Base-by-base conservation (phyloP, 768 basidiomycete species). In the Pholiota molesta region DNA sequence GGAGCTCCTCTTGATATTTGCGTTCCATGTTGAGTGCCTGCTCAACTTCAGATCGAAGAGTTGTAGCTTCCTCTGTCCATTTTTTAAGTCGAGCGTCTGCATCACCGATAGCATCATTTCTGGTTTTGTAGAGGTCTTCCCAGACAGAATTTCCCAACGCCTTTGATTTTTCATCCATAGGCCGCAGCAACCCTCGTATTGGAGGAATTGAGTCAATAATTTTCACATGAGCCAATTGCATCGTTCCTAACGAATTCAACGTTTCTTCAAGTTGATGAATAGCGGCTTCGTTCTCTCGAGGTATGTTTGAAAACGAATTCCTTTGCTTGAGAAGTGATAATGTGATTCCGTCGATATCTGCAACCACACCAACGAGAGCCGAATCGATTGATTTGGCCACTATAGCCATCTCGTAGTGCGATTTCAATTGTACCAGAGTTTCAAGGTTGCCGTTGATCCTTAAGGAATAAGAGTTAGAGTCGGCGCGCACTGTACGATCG, bases 401-500 rank as follows among this genome's bases (percentile, higher is more conserved):
- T 35, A 75, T 75, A 14, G 85, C 83, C 19, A 89, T 73, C 26
- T 78, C 76, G 60, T 90, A 73, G 63, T 83, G 81, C 31, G 77
- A 73, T 14, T 77, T 75, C 45, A 82, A 79, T 58, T 81, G 79
- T 19, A 79, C 72, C 33, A 93, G 71, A 10, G 69, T 71, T 57
- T 86, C 84, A 37, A 86, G 61, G 29, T 75, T 78, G n/a, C 85
- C 86, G 3, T 78, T 78, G 16, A 93, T 79, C 61, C 83, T 77
- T 76, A 93, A 85, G 53, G 86, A 76, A 66, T 85, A 86, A n/a
- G 83, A 74, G 71, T 94, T 92, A 49, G 83, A 83, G 70, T 92
- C 87, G 13, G 82, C 71, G 31, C 92, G 87, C 61, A 93, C 87
- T 57, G 78, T 76, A 44, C 84, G 82, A 69, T 96, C 89, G 39